Conservation (phyloP, 495 filamentous ascomycete species). For the Thermothielavioides terrestris region DNA sequence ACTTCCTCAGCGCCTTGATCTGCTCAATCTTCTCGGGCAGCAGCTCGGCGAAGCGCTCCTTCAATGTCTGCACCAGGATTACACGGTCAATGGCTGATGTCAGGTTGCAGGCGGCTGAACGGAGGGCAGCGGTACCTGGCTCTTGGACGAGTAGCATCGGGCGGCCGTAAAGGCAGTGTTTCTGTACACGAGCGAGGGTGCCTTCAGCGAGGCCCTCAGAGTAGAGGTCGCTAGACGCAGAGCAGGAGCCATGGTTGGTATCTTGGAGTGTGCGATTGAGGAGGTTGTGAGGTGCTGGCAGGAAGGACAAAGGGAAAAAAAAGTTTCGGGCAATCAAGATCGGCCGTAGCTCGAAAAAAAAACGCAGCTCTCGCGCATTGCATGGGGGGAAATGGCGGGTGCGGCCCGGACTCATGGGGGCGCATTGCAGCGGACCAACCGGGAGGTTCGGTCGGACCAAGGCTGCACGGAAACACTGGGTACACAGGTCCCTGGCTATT, state of each 20-base stretch:
- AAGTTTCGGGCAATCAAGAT: conserved; percentile 18
- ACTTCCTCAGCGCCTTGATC: conserved; percentile 97
- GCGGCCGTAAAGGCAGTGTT: conserved; percentile 70
- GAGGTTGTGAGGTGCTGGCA: conserved; percentile 21
- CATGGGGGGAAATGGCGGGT: conserved; percentile 6
- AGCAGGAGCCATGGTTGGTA: conserved; percentile 62
- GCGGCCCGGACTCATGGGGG: conserved; percentile 16
- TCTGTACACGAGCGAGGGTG: conserved; percentile 51
- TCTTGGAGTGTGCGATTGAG: conserved; percentile 12
- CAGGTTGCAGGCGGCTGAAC: conserved; percentile 12
- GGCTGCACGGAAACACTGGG: not conserved
- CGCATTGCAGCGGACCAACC: conserved; percentile 12
- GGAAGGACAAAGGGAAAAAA: conserved; percentile 13
- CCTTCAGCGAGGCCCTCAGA: conserved; percentile 61
- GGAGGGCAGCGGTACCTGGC: conserved; percentile 53
- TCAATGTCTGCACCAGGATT: conserved; percentile 61
- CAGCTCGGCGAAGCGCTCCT: conserved; percentile 95
- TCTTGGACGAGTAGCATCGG: conserved; percentile 85
- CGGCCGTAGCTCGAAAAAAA: conserved; percentile 24
- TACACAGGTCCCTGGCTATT: not conserved
- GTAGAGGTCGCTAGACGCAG: conserved; percentile 66
- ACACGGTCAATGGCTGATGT: conserved; percentile 26
- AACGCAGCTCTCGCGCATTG: too few relatives aligned
- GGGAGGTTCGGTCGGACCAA: conserved; percentile 11
- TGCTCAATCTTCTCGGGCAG: conserved; percentile 94